Base-by-base conservation (phyloP, 2,329 filamentous ascomycete species). In the Huntiella abstrusa region DNA sequence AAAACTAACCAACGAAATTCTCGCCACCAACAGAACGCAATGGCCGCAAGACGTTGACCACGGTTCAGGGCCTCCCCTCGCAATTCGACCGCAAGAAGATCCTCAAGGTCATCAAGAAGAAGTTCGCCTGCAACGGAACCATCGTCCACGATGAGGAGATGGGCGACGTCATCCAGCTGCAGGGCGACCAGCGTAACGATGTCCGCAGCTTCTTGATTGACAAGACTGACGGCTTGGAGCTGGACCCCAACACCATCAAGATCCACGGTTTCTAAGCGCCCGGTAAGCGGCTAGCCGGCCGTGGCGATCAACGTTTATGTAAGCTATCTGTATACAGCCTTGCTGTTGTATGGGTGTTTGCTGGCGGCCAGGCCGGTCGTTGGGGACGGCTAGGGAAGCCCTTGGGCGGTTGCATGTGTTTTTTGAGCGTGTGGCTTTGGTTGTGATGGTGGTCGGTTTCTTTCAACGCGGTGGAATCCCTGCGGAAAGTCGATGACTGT, bases 41-140 rank as follows among this genome's bases (percentile, higher is more conserved):
- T 96, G 91, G 91, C 79, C 91, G 91, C 68, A 98, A 98, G 78
- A 96, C 91, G 73, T 76, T 98, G 82, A 98, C 91, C 59, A 98
- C 91, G 59, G 87, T 98, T 61, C 88, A 96, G 77, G 91, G 91
- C 68, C 80, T 98, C 60, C 88, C 91, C 54, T 91, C 91, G 73
- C 95, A 96, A 65, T 96, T 95, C 62, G 88, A 95, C 70, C 86
- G 91, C 69, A 96, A 95, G 79, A 95, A 95, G 73, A 95, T 98
- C 64, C 80, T 98, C 60, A 95, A 95, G 74, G 87, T 93, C 68
- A 94, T 96, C 74, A 96, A 96, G 80, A 96, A 96, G 78, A 91
- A 94, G 65, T 96, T 96, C 62, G 88, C 91, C 67, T 96, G 88
- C 84, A 96, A 98, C 95, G 91, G 91, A 76, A 96, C 87, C 69